Evolutionary conservation across 176 grass and related monocot species (phyloP), one percentile per base, ranked within the genome.

Genomic region (Oropetium thomaeum): DNA sequence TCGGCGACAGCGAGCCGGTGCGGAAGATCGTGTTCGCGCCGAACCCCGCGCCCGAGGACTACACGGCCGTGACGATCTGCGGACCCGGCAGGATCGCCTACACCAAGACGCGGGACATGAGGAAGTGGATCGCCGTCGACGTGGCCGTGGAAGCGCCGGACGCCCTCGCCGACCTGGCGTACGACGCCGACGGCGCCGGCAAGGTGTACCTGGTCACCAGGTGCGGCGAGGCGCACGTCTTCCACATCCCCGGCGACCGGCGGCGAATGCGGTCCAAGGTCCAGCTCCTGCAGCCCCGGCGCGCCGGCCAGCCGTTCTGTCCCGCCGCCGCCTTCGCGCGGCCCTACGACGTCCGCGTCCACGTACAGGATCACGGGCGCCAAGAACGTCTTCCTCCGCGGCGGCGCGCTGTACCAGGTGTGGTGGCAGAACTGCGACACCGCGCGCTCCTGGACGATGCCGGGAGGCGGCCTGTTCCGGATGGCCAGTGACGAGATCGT

Each of bases 1-100:
- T 9, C 23, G 27, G 29, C 23, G 27, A 19, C 23, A 17, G 29
- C 23, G 27, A 19, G 31, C n/a, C 22, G 2, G 74, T 71, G 27
- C 26, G 0, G 28, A 84, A 79, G 67, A 1, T 79, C 28, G 75
- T 72, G 37, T 73, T 83, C 32, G 55, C 42, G 48, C 82, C 82
- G 2, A 23, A 73, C 29, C 82, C 75, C 4, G 48, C 10, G 12
- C 29, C 7, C 0, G 20, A 29, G 4, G 38, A 73, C 75, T 58
- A 65, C 49, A 32, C 35, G 1, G 68, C 66, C 1, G 28, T 71
- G 20, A 58, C 58, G 0, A 34, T 84, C 74, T 28, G 9, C 20
- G 45, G 12, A 19, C 19, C 7, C 30, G 2, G 23, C 68, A 22
- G 9, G 17, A 5, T 69, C 28, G 52, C 72, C 40, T 81, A 45